Conservation (phyloP, 352 stramenopile species). For the Ophiocytium majus region DNA sequence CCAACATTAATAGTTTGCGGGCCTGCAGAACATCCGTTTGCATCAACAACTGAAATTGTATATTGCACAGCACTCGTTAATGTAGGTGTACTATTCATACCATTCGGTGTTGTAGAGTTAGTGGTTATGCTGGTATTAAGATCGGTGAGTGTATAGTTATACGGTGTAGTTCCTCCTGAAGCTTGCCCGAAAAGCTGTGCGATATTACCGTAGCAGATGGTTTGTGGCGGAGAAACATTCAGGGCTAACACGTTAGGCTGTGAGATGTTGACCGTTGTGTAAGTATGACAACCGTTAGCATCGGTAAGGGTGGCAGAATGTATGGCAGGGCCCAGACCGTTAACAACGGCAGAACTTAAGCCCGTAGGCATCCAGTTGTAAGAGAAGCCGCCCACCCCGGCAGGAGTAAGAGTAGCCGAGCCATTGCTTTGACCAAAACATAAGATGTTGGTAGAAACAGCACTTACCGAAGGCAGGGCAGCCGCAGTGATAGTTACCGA, state of each 20-base stretch:
- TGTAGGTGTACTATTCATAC: neutral
- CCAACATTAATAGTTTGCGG: neutral
- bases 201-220: neutral
- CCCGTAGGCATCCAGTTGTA: neutral
- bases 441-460: neutral
- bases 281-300: neutral
- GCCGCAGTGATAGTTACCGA: neutral
- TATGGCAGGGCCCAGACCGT: neutral
- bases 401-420: neutral
- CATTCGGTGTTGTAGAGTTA: too few species aligned
- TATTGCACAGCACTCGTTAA: neutral
- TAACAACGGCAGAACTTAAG: neutral
- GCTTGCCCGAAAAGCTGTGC: neutral
- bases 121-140: constrained; percentile 8
- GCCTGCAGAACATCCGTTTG: neutral
- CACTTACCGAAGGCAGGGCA: neutral
- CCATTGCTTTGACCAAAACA: constrained; percentile 15
- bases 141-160: neutral
- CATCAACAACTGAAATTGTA: constrained; percentile 11
- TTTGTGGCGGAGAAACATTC: neutral
- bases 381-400: neutral
- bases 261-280: neutral
- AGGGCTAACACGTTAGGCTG: neutral
- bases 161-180: constrained; percentile 1
- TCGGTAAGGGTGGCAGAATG: neutral